A percentile compares a stretch with the other conserved stretches of the same genome.
These are phyloP conservation scores for Flaveria floridana DNA, from an alignment of 140 eudicot species.

Conservation along the genomic window DNA sequence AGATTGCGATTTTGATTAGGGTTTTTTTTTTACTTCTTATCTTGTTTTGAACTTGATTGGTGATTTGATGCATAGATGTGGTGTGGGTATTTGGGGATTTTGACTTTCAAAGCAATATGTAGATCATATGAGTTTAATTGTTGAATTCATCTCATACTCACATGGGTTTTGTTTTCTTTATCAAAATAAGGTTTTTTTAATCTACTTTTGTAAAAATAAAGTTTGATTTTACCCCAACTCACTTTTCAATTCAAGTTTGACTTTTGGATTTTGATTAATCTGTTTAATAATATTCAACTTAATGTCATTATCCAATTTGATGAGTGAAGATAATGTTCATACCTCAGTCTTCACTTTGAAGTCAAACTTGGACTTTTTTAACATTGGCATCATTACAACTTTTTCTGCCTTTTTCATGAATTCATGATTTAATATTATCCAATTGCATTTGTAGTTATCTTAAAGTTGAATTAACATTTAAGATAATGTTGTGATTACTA, in stretches of 20 bases:
- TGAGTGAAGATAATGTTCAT: constrained; percentile 31
- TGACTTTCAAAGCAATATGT: constrained; percentile 22
- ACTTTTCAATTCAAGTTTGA: neutral
- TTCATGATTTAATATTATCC: constrained; percentile 22
- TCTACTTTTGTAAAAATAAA: neutral
- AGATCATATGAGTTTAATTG: constrained; percentile 11
- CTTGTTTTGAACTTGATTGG: neutral
- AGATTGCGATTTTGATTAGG: constrained; percentile 27
- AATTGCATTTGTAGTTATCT: constrained; percentile 10
- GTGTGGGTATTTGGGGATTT: constrained; percentile 27
- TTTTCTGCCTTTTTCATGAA: neutral
- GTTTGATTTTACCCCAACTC: neutral
- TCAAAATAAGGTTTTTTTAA: neutral
- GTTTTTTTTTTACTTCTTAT: neutral
- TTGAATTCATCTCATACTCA: neutral
- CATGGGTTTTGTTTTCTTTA: neutral
- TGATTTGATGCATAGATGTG: constrained; percentile 23
- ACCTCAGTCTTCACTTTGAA: constrained; percentile 35
- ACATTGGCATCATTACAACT: constrained; percentile 21
- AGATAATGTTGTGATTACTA: neutral
- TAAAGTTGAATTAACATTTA: neutral
- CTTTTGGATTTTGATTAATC: neutral
- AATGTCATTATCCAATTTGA: constrained; percentile 22
- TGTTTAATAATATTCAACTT: constrained; percentile 12
- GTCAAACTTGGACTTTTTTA: constrained; percentile 34